Evolutionary conservation across 176 grass and related monocot genomes (phyloP), one percentile per base, ranked within the genome.

Genomic region (Raddia guianensis): DNA sequence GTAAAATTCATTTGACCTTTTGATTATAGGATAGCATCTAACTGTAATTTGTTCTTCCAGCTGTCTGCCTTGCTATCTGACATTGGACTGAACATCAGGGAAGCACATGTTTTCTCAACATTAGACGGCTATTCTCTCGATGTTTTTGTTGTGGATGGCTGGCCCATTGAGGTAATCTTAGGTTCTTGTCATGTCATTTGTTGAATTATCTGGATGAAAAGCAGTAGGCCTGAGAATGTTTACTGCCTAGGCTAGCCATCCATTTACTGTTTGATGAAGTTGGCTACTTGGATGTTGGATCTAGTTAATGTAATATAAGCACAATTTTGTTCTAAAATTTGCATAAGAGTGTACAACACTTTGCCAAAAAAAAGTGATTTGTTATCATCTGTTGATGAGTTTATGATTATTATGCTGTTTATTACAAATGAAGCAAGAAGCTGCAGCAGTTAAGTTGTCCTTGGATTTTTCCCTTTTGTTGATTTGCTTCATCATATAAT

Each of bases 121-220:
- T 79, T 57, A 16, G 97, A 99, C 76, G 89, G 93, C 66, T 99
- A 96, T 83, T 99, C 97, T 76, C 88, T 99, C 48, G 93, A 96
- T 90, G 90, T 91, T 68, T 99, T 99, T 80, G 97, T 99, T 76
- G 97, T 99, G 77, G 97, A 99, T 90, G 97, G 97, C 64, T 99
- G 97, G 97, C 56, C 61, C 56, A 77, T 83, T 76, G 93, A 95
- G 93, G 97, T 99, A 90, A 78, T 83, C 16, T 55, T 61, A 27
- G 32, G 32, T 77, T 66, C 52, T 67, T 73, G 49, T 58, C 58
- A 66, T 68, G 74, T 16, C n/a, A 46, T 79, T 79, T 72, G 7
- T 79, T 88, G 51, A 74, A 65, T 79, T 80, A 7, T 46, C 44
- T 79, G n/a, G 50, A 14, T 73, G 32, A 21, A 49, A 74, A 19